These are phyloP conservation scores for Eucalyptus camaldulensis DNA, from an alignment of 345 rosid genomes.

Conservation along the genomic window DNA sequence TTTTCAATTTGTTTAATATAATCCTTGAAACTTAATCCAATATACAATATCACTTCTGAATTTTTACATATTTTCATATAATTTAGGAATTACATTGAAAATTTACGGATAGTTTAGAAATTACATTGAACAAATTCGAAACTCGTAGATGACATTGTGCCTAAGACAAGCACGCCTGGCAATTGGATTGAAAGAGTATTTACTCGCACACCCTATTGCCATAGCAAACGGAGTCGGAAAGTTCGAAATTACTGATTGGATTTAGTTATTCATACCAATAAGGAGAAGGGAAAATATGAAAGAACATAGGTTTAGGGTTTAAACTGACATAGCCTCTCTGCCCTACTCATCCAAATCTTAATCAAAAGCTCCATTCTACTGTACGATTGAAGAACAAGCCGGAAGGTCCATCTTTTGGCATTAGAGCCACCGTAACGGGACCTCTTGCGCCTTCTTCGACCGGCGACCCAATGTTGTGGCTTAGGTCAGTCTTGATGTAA, in stretches of 20 bases:
- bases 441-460: slow-evolving; percentile 1
- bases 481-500: neutral
- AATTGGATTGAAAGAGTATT: neutral
- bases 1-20: too few species aligned
- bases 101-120: accelerated
- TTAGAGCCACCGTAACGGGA: slow-evolving; percentile 2
- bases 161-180: neutral
- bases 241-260: neutral
- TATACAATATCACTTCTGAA: too few species aligned
- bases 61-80: too few species aligned
- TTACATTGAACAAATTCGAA: accelerated
- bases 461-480: neutral
- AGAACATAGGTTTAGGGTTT: neutral
- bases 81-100: too few species aligned
- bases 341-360: neutral
- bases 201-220: neutral
- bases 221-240: neutral
- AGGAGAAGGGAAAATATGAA: neutral
- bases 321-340: neutral
- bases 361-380: neutral
- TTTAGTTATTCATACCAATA: neutral
- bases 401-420: neutral
- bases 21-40: too few species aligned
- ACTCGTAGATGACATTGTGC: neutral
- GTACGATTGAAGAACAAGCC: neutral